phyloP scores from a whole-genome alignment of 257 asterid species.

The Fraxinus americana region DNA sequence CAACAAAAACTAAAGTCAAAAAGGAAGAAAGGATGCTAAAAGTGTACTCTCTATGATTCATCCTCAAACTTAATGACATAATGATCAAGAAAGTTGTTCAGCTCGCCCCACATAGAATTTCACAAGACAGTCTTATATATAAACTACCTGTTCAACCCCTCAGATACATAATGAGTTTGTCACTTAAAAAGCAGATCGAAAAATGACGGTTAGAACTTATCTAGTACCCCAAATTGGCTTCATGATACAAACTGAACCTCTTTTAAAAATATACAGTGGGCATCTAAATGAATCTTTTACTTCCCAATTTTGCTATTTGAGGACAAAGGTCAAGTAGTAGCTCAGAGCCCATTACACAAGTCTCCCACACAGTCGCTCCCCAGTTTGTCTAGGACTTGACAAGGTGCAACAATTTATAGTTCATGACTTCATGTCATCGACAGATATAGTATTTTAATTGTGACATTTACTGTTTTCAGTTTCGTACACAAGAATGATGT shows the following conservation, averaged over 20 bases:
- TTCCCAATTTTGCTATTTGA: not conserved
- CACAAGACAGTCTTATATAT: not conserved
- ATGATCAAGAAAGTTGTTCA: not conserved
- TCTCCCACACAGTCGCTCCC: not conserved
- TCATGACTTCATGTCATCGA: not conserved
- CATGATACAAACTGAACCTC: not conserved
- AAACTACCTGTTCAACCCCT: not conserved
- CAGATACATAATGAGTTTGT: not conserved
- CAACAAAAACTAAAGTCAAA: not conserved
- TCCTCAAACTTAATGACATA: not conserved
- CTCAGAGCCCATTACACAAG: not conserved
- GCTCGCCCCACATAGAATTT: not conserved
- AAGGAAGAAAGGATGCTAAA: not conserved
- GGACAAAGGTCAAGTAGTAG: not conserved
- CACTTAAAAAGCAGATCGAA: not conserved
- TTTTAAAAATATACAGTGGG: not conserved
- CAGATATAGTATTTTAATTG: not conserved
- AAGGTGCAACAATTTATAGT: not conserved
- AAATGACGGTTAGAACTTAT: slow-evolving; percentile 14
- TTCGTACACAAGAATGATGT: not conserved
- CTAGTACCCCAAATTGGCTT: not conserved
- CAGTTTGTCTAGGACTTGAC: not conserved
- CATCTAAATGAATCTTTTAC: not conserved
- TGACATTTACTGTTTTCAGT: not conserved
- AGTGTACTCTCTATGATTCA: not conserved